Evolutionary conservation across 352 stramenopile genomes (phyloP).

Genomic region (Phytophthora hibernalis): DNA sequence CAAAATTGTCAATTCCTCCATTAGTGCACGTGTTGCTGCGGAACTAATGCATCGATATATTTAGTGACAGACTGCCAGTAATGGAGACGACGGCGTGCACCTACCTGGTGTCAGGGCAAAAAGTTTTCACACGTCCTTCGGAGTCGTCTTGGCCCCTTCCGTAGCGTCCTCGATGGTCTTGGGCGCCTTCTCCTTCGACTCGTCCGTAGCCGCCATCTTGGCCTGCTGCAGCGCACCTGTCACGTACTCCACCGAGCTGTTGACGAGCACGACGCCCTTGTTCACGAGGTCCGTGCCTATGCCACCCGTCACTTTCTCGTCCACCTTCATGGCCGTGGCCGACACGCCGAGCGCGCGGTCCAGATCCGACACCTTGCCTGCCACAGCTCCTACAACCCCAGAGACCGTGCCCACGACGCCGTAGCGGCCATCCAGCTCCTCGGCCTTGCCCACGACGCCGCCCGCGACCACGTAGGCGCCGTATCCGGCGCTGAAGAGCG

Average conservation of each 20-base stretch:
- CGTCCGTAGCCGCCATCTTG: constrained; percentile 59
- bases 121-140: constrained; percentile 32
- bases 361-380: constrained; percentile 58
- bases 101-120: constrained; percentile 2
- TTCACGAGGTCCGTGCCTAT: constrained; percentile 63
- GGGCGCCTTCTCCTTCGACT: constrained; percentile 40
- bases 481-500: constrained; percentile 60
- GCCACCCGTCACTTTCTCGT: constrained; percentile 79
- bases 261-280: constrained; percentile 61
- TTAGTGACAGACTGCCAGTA: constrained; percentile 16
- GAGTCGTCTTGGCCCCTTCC: constrained; percentile 19
- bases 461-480: constrained; percentile 62
- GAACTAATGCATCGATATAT: constrained; percentile 27
- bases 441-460: constrained; percentile 59
- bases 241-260: constrained; percentile 76
- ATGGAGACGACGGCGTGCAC: neutral
- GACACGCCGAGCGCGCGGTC: constrained; percentile 71
- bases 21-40: neutral
- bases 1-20: constrained; percentile 17
- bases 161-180: constrained; percentile 40
- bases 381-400: constrained; percentile 55
- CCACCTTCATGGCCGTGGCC: constrained; percentile 67
- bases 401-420: constrained; percentile 61
- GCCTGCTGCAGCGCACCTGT: constrained; percentile 66
- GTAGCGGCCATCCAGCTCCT: constrained; percentile 66